Base-by-base conservation (phyloP, 169 alveolate genomes). In the Perkinsus marinus region DNA sequence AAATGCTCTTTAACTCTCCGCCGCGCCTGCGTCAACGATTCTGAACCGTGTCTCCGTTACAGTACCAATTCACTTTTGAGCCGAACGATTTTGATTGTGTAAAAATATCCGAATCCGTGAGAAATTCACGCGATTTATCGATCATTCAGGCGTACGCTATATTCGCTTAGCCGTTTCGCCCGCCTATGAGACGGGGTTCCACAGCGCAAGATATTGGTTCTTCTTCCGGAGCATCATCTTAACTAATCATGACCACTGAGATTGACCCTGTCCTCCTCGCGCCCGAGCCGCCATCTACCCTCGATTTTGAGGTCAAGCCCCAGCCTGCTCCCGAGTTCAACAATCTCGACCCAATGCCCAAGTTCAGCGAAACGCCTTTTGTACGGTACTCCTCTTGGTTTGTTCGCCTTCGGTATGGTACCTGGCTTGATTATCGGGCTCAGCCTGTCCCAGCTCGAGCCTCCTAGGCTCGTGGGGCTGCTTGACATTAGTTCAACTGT, bases 1-100 rank as follows among this genome's bases (percentile, higher is more conserved):
- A n/a, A n/a, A n/a, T n/a, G n/a, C n/a, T n/a, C n/a, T n/a, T n/a
- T n/a, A n/a, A n/a, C n/a, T n/a, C n/a, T n/a, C n/a, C n/a, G n/a
- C n/a, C n/a, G n/a, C n/a, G n/a, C n/a, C n/a, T n/a, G n/a, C n/a
- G n/a, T n/a, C n/a, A n/a, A n/a, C n/a, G n/a, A n/a, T n/a, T n/a
- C 93, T 89, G 57, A 16, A 36, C 91, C 10, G 47, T 39, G 16
- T 92, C 92, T n/a, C n/a, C n/a, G n/a, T n/a, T n/a, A n/a, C n/a
- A n/a, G n/a, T n/a, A n/a, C n/a, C n/a, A n/a, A n/a, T n/a, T n/a
- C n/a, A n/a, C n/a, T n/a, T n/a, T n/a, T n/a, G n/a, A n/a, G n/a
- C n/a, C n/a, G n/a, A n/a, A n/a, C n/a, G n/a, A 41, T 10, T 30
- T 57, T 57, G 36, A 13, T 19, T 7, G 37, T 13, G 7, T 57